These are phyloP conservation scores for Boletus pseudopeckii DNA, from an alignment of 768 basidiomycete species.

Conservation along the genomic window DNA sequence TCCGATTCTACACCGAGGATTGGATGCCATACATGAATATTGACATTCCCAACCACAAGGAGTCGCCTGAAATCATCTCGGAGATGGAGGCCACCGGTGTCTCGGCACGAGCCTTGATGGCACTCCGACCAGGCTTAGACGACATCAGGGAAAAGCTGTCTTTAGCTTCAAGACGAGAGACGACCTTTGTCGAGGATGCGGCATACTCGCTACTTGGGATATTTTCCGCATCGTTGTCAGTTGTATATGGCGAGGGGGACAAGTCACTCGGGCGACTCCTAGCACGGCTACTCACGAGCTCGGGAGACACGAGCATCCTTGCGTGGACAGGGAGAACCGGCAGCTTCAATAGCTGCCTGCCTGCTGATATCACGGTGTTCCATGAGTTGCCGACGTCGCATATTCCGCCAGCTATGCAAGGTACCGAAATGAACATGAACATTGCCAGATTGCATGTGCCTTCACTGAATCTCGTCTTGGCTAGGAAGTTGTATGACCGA, in stretches of 20 bases:
- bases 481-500: not conserved
- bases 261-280: slow-evolving; percentile 6
- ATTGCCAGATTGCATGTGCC: not conserved
- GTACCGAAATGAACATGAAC: not conserved
- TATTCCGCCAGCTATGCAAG: not conserved
- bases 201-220: slow-evolving; percentile 12
- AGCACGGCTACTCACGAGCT: slow-evolving; percentile 2
- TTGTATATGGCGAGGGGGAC: slow-evolving; percentile 12
- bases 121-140: slow-evolving; percentile 1
- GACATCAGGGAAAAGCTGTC: slow-evolving; percentile 12
- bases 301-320: slow-evolving; percentile 4
- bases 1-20: slow-evolving; percentile 4
- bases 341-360: slow-evolving; percentile 11
- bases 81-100: slow-evolving; percentile 11
- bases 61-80: not conserved
- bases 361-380: not conserved
- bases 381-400: not conserved
- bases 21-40: not conserved
- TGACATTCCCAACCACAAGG: slow-evolving; percentile 2
- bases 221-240: not conserved
- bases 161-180: slow-evolving; percentile 7
- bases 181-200: slow-evolving; percentile 7
- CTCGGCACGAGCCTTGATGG: not conserved
- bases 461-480: not conserved
- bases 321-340: slow-evolving; percentile 8